A percentile compares a stretch with the other conserved stretches of the same genome.
phyloP scores from a whole-genome alignment of 805 yeast species.

The Wickerhamiella qilinensis region DNA sequence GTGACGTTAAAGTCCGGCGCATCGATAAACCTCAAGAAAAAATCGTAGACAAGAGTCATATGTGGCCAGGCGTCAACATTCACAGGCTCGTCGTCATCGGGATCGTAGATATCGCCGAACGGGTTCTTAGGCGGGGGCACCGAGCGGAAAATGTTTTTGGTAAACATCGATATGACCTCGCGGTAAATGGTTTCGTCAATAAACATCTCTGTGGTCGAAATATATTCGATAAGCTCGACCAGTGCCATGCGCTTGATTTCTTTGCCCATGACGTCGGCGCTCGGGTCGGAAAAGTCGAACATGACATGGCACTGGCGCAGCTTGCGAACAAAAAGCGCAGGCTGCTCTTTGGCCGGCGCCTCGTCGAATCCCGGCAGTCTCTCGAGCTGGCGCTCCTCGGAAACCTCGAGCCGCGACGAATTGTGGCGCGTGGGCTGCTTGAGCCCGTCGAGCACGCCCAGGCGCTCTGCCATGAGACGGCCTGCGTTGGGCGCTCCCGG shows the following conservation, averaged over 20 bases:
- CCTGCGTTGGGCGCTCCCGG: conserved; percentile 1
- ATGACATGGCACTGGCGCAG: conserved; percentile 88
- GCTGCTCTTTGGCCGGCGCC: conserved; percentile 66
- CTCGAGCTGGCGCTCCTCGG: conserved; percentile 44
- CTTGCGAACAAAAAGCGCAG: conserved; percentile 67
- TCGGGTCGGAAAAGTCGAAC: conserved; percentile 89
- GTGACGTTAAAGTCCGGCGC: conserved; percentile 90
- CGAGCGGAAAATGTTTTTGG: conserved; percentile 77
- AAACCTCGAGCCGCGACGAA: conserved; percentile 79
- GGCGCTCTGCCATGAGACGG: conserved; percentile 38
- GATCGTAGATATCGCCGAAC: conserved; percentile 88
- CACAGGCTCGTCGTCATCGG: conserved; percentile 98
- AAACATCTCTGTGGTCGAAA: conserved; percentile 57
- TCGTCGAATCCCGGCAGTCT: conserved; percentile 80
- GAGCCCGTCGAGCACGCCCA: conserved; percentile 63
- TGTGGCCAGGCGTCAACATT: conserved; percentile 97
- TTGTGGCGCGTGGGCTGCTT: conserved; percentile 82
- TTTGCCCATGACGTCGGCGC: conserved; percentile 80
- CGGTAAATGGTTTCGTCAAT: conserved; percentile 84
- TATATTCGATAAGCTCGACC: conserved; percentile 78
- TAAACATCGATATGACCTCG: conserved; percentile 81
- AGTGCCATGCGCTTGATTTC: conserved; percentile 78
- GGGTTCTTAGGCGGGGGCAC: conserved; percentile 98
- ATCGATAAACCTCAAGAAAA: conserved; percentile 81
- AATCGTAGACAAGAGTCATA: conserved; percentile 92